These are phyloP conservation scores for Beauveria asiatica DNA, from an alignment of 2,329 filamentous ascomycete genomes.

Conservation along the genomic window DNA sequence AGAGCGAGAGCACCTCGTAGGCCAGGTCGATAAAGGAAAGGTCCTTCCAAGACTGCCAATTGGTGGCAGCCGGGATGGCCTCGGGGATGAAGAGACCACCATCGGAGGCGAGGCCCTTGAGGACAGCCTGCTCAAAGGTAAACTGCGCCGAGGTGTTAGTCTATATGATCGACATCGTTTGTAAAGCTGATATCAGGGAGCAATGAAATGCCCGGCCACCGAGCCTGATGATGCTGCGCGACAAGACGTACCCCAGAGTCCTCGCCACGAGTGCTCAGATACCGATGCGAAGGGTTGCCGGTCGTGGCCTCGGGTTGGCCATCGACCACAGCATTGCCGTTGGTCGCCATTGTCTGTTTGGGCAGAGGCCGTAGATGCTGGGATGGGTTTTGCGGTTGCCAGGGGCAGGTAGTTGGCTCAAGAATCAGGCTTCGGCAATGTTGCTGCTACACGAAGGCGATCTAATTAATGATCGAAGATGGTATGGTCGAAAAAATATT, in stretches of 20 bases:
- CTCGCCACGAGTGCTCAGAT: slow-evolving; percentile 43
- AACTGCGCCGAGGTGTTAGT: slow-evolving; percentile 41
- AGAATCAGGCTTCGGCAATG: neutral
- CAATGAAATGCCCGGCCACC: no score
- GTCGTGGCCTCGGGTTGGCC: slow-evolving; percentile 24
- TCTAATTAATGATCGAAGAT: neutral
- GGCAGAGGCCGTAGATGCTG: neutral
- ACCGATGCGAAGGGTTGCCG: slow-evolving; percentile 39
- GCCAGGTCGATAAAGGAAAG: slow-evolving; percentile 75
- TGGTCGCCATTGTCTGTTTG: slow-evolving; percentile 31
- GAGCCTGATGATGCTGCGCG: neutral
- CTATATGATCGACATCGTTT: no score
- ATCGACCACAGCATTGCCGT: slow-evolving; percentile 24
- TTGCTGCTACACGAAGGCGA: neutral
- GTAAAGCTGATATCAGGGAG: no score
- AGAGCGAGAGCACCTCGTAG: slow-evolving; percentile 76
- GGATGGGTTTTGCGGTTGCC: no score
- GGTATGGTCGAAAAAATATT: neutral
- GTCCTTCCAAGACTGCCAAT: slow-evolving; percentile 67
- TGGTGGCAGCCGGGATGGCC: slow-evolving; percentile 49
- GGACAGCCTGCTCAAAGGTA: slow-evolving; percentile 83
- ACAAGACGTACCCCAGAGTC: slow-evolving; percentile 36
- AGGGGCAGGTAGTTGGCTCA: neutral
- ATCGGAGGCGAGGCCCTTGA: slow-evolving; percentile 80
- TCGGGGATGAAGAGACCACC: slow-evolving; percentile 87